Conservation (phyloP, 768 basidiomycete species). For the Lentinula raphanica region DNA sequence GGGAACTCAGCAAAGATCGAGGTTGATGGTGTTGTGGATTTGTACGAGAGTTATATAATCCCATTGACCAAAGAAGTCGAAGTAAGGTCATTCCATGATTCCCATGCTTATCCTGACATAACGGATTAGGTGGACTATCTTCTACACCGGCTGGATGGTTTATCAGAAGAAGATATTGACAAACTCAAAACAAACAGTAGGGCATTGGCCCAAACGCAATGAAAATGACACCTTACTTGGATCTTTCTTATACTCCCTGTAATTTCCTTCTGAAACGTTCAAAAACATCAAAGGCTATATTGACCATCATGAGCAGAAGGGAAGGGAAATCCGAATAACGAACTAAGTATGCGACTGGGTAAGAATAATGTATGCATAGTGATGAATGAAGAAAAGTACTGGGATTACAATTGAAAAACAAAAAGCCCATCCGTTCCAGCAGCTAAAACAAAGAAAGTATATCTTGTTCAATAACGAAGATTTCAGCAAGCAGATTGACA, state of each 20-base stretch:
- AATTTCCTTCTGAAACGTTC: too few relatives aligned
- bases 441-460: background rate
- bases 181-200: constrained; percentile 33
- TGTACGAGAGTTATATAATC: constrained; percentile 95
- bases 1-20: constrained; percentile 67
- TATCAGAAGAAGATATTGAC: constrained; percentile 78
- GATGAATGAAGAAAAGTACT: background rate
- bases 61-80: constrained; percentile 98
- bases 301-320: background rate
- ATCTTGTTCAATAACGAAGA: background rate
- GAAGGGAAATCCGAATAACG: constrained; percentile 5
- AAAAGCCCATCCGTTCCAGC: constrained; percentile 6
- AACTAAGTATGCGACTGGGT: constrained; percentile 5
- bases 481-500: background rate
- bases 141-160: constrained; percentile 80
- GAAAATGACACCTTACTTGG: background rate
- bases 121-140: constrained; percentile 84
- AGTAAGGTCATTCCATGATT: constrained; percentile 40
- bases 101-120: background rate
- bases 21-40: constrained; percentile 84
- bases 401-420: constrained; percentile 1
- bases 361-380: background rate
- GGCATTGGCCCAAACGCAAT: background rate
- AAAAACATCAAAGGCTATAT: background rate
- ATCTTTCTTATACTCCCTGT: background rate